Base-by-base conservation (phyloP, 164 flowering plant species). In the Chimonanthus salicifolius region DNA sequence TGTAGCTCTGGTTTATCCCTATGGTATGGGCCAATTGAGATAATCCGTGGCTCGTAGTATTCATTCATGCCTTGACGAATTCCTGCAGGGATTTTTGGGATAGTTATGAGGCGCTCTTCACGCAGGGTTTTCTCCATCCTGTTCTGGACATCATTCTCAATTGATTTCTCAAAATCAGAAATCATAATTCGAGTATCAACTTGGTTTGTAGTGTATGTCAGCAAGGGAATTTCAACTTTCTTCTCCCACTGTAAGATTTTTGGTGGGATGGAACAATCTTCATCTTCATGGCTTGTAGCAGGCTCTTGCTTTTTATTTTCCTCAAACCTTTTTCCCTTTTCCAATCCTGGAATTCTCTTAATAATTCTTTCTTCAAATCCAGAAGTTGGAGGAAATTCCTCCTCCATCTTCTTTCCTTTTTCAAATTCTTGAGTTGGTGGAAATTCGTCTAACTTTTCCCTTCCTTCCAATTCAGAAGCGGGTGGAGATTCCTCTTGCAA, bases 11-110 rank as follows among this genome's bases (percentile, higher is more conserved):
- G 18, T 16, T 80, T 80, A 3, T 81, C 79, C 49, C 83, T 84
- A 71, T 89, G 88, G 67, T 82, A 87, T 33, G 93, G 91, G 7
- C 93, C 93, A 45, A 89, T 64, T 3, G 88, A 83, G 13, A 87
- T 79, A 21, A 80, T 78, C 78, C 81, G 82, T 0, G 90, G 94
- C 7, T 74, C 75, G 71, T 81, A 83, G 20, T 87, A 85, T 60
- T 74, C 77, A 66, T 83, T 81, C 5, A 84, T 84, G 4, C 74
- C 79, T 33, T 80, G 83, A 3, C 80, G 78, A 2, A 88, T 74
- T 44, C 75, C 77, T 48, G 81, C 80, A 1, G 85, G 89, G n/a
- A 90, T 72, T 72, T 77, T 73, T 75, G 80, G 82, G 49, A 88
- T 87, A 67, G 73, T 71, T n/a, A 54, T 13, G 60, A 15, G 11